Evolutionary conservation across 345 rosid genomes (phyloP).

Genomic region (Pistacia vera): DNA sequence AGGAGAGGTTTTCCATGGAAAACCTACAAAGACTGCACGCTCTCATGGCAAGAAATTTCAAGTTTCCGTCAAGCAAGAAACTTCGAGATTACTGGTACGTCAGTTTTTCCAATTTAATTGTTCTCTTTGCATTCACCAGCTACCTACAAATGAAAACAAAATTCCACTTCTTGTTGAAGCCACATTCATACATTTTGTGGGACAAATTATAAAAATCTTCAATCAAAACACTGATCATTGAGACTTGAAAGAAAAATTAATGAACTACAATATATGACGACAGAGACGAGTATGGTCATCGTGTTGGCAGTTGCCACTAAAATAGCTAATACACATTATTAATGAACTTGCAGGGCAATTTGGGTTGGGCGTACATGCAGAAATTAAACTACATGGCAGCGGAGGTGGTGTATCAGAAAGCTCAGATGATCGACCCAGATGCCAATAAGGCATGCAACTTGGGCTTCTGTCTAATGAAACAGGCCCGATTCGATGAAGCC

Average conservation of each 20-base stretch:
- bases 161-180: too few relatives aligned
- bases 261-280: too few relatives aligned
- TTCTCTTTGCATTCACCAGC: too few relatives aligned
- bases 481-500: constrained; percentile 64
- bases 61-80: constrained; percentile 90
- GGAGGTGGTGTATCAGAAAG: constrained; percentile 81
- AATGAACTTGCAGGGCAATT: constrained; percentile 61
- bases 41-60: constrained; percentile 96
- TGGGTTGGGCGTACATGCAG: constrained; percentile 99
- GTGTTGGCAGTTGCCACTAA: too few relatives aligned
- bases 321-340: too few relatives aligned
- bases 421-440: constrained; percentile 85
- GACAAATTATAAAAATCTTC: too few relatives aligned
- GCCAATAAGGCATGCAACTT: constrained; percentile 88
- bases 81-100: constrained; percentile 74
- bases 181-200: too few relatives aligned
- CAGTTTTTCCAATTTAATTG: not conserved
- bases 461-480: constrained; percentile 72
- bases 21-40: constrained; percentile 89
- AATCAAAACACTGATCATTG: too few relatives aligned
- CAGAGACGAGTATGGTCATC: too few relatives aligned
- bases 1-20: constrained; percentile 87
- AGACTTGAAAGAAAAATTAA: too few relatives aligned
- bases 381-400: constrained; percentile 79
- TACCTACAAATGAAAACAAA: too few relatives aligned